Conservation (phyloP, 148 eudicot genomes). For the Amaranthus cruentus region DNA sequence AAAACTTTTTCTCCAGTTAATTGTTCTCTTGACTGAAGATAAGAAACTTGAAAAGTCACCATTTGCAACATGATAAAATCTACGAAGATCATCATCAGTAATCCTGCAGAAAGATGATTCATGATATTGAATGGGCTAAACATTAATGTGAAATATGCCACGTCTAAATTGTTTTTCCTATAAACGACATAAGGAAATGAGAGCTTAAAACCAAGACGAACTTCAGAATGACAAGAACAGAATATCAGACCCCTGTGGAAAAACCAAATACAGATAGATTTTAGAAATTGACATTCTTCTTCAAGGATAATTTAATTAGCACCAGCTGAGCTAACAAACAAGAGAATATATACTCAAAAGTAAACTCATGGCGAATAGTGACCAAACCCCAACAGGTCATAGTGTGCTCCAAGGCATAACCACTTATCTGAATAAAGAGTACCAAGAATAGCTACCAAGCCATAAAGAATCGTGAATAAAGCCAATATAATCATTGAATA, state of each 20-base stretch:
- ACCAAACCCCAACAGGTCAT: background rate
- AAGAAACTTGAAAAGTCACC: constrained; percentile 45
- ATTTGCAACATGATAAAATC: constrained; percentile 49
- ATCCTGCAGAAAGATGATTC: constrained; percentile 38
- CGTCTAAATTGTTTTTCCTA: background rate
- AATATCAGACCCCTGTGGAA: background rate
- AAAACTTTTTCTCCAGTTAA: constrained; percentile 54
- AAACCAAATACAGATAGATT: too few relatives aligned
- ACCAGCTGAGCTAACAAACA: background rate
- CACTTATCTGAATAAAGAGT: background rate
- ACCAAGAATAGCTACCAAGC: background rate
- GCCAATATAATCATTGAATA: constrained; percentile 10
- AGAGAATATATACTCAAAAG: background rate
- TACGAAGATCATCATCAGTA: constrained; percentile 45
- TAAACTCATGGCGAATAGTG: background rate
- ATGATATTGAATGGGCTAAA: constrained; percentile 7
- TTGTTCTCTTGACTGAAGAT: constrained; percentile 53
- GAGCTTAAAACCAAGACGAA: too few relatives aligned
- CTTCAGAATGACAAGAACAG: background rate
- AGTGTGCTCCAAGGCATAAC: constrained; percentile 11
- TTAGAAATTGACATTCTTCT: background rate
- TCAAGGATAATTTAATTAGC: background rate
- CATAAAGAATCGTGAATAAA: background rate
- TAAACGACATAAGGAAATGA: background rate
- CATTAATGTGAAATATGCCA: background rate